A percentile compares a stretch with the other conserved stretches of the same genome.
phyloP scores from a whole-genome alignment of 2,329 filamentous ascomycete genomes.

The Aspergillus brunneoviolaceus region DNA sequence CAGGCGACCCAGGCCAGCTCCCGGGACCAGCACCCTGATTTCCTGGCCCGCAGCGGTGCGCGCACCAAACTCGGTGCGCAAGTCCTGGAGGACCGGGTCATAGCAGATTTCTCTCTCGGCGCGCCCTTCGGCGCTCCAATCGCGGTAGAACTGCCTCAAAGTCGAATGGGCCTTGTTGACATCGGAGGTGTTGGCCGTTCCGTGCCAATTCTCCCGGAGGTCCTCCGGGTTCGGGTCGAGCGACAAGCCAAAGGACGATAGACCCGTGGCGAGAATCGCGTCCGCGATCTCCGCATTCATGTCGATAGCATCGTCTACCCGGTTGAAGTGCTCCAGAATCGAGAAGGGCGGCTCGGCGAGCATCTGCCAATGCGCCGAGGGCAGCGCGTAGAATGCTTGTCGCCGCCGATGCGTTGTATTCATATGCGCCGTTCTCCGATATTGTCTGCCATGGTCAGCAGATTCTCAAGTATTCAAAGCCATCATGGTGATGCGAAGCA shows the following conservation, averaged over 20 bases:
- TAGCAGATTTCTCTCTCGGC: slow-evolving; percentile 76
- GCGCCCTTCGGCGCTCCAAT: slow-evolving; percentile 81
- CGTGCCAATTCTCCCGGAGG: slow-evolving; percentile 62
- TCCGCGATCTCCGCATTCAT: slow-evolving; percentile 80
- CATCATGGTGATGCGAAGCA: neutral
- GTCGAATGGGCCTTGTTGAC: slow-evolving; percentile 91
- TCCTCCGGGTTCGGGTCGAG: slow-evolving; percentile 37
- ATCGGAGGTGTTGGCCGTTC: slow-evolving; percentile 69
- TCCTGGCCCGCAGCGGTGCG: slow-evolving; percentile 33
- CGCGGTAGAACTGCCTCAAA: slow-evolving; percentile 87
- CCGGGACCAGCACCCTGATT: slow-evolving; percentile 76
- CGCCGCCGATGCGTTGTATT: slow-evolving; percentile 88
- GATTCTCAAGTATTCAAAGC: neutral
- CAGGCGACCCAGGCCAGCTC: slow-evolving; percentile 81
- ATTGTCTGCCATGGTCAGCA: slow-evolving; percentile 62
- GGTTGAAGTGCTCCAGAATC: slow-evolving; percentile 73
- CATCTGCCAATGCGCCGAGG: slow-evolving; percentile 77
- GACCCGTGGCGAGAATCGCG: slow-evolving; percentile 69
- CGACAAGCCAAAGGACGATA: slow-evolving; percentile 65
- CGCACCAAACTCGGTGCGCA: slow-evolving; percentile 52
- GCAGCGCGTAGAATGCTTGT: slow-evolving; percentile 89
- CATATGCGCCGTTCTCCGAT: slow-evolving; percentile 79
- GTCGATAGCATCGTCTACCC: slow-evolving; percentile 85
- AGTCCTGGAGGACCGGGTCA: slow-evolving; percentile 65
- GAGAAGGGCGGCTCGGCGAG: slow-evolving; percentile 80